Conservation (phyloP, 495 filamentous ascomycete genomes). For the Hypoxylon fuscum region DNA sequence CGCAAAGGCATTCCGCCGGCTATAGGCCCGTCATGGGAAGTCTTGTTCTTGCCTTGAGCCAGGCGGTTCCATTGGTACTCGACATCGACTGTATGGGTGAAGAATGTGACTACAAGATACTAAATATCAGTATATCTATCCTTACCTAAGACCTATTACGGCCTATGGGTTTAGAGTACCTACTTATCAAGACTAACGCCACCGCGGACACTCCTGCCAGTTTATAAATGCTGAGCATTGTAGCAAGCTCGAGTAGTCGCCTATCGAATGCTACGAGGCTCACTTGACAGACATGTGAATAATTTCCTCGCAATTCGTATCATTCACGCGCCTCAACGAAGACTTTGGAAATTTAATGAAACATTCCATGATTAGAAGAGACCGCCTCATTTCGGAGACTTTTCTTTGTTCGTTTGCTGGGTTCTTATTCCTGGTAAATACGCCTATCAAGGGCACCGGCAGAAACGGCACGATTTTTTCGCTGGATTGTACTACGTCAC, state of each 20-base stretch:
- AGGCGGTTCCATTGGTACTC: conserved; percentile 30
- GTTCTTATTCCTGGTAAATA: too few species aligned
- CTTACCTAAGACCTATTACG: neutral
- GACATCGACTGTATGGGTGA: conserved; percentile 32
- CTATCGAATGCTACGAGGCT: conserved; percentile 2
- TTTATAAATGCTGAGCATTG: conserved; percentile 25
- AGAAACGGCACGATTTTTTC: conserved; percentile 28
- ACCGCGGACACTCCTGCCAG: conserved; percentile 10
- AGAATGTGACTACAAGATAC: conserved; percentile 17
- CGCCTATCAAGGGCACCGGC: conserved; percentile 6
- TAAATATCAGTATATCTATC: conserved; percentile 15
- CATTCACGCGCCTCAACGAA: conserved; percentile 9
- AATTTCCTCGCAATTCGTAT: conserved; percentile 9
- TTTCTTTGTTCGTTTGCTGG: too few species aligned
- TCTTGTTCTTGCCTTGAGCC: conserved; percentile 1
- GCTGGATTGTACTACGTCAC: conserved; percentile 30
- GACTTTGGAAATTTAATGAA: neutral
- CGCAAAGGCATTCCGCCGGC: conserved; percentile 35
- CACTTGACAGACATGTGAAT: conserved; percentile 1
- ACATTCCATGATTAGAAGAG: too few species aligned
- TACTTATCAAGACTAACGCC: conserved; percentile 25
- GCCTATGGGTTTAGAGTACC: neutral
- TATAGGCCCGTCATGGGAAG: conserved; percentile 16
- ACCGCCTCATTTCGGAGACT: too few species aligned
- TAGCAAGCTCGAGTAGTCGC: neutral